A percentile compares a stretch with the other conserved stretches of the same genome.
Evolutionary conservation across 2,329 filamentous ascomycete species (phyloP).

Genomic region (Decorospora gaudefroyi): DNA sequence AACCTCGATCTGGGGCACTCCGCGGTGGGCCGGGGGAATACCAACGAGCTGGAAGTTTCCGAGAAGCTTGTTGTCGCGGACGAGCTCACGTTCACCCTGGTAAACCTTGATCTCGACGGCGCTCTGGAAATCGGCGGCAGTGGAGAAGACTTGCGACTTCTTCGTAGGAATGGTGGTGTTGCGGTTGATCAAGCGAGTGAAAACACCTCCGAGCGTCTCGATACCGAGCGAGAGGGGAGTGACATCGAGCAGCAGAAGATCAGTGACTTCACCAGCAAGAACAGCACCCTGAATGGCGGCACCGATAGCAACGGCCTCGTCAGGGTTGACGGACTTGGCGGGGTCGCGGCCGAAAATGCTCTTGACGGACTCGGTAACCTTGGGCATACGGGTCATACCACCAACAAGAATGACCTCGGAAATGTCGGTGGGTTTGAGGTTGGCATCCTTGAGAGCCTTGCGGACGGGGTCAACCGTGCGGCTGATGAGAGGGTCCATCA

Average conservation of each 20-base stretch:
- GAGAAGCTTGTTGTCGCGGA: slow-evolving; percentile 96
- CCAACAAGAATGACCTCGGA: slow-evolving; percentile 97
- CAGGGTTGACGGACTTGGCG: slow-evolving; percentile 97
- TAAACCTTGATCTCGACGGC: slow-evolving; percentile 99
- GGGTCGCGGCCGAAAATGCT: slow-evolving; percentile 94
- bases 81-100: slow-evolving; percentile 99
- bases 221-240: slow-evolving; percentile 97
- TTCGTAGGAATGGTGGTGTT: slow-evolving; percentile 99
- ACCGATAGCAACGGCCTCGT: slow-evolving; percentile 97
- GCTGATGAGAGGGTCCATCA: slow-evolving; percentile 86
- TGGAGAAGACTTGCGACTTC: slow-evolving; percentile 98
- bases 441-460: slow-evolving; percentile 96
- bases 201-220: slow-evolving; percentile 96
- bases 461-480: slow-evolving; percentile 89
- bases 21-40: slow-evolving; percentile 93
- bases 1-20: slow-evolving; percentile 95
- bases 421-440: slow-evolving; percentile 88
- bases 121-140: slow-evolving; percentile 96
- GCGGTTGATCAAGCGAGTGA: slow-evolving; percentile 97
- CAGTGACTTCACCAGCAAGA: slow-evolving; percentile 93
- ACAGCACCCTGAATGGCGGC: slow-evolving; percentile 97
- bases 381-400: slow-evolving; percentile 99
- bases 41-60: slow-evolving; percentile 99
- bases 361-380: slow-evolving; percentile 96
- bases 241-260: slow-evolving; percentile 92